phyloP scores from a whole-genome alignment of 2,329 filamentous ascomycete species.

The Aspergillus ochraceus region DNA sequence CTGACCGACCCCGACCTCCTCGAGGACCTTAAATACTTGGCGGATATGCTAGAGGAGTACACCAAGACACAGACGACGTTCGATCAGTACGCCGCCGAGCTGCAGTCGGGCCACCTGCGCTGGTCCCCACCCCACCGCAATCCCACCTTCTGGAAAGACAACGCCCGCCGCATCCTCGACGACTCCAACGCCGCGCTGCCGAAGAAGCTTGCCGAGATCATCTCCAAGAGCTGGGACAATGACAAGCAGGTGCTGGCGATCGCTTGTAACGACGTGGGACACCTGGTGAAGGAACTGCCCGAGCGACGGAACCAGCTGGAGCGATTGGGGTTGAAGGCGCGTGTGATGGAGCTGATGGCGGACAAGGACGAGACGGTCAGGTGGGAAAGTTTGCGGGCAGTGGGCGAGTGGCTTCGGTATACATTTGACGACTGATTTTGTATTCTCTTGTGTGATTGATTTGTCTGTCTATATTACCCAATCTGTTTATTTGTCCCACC shows the following conservation, averaged over 20 bases:
- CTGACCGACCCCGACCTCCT: slow-evolving; percentile 51
- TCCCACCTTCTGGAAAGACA: slow-evolving; percentile 86
- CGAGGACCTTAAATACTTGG: slow-evolving; percentile 49
- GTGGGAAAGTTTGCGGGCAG: slow-evolving; percentile 87
- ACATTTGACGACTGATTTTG: slow-evolving; percentile 55
- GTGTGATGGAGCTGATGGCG: slow-evolving; percentile 92
- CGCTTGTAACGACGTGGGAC: slow-evolving; percentile 90
- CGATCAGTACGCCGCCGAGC: slow-evolving; percentile 73
- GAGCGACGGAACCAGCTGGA: slow-evolving; percentile 79
- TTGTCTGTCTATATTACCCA: slow-evolving; percentile 23
- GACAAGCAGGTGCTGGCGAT: slow-evolving; percentile 85
- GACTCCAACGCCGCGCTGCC: slow-evolving; percentile 76
- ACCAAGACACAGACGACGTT: slow-evolving; percentile 68
- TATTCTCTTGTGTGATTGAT: slow-evolving; percentile 13
- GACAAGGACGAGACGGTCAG: slow-evolving; percentile 84
- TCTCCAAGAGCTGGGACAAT: slow-evolving; percentile 79
- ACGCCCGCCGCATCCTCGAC: slow-evolving; percentile 82
- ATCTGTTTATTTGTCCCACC: slow-evolving; percentile 11
- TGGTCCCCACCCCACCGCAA: slow-evolving; percentile 92
- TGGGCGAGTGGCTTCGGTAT: slow-evolving; percentile 76
- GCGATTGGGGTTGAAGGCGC: slow-evolving; percentile 77
- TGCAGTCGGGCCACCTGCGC: slow-evolving; percentile 80
- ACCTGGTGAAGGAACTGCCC: slow-evolving; percentile 82
- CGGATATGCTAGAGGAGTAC: slow-evolving; percentile 81
- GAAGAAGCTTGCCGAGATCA: slow-evolving; percentile 80